These are phyloP conservation scores for Fraxinus paxiana DNA, from an alignment of 305 asterid genomes.

Conservation along the genomic window DNA sequence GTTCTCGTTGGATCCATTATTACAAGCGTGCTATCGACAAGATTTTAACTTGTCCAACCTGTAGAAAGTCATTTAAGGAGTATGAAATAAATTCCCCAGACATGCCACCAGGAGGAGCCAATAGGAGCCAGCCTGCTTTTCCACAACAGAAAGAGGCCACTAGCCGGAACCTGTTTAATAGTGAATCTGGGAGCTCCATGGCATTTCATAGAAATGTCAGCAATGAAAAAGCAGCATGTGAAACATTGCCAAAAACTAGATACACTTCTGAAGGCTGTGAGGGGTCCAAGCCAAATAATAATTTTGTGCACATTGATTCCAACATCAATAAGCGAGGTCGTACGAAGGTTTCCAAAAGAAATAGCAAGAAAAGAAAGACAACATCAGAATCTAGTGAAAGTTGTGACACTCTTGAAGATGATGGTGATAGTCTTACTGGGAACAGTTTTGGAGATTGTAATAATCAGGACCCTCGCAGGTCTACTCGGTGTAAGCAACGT, in stretches of 20 bases:
- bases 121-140: conserved; percentile 18
- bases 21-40: conserved; percentile 25
- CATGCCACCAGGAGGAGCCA: conserved; percentile 3
- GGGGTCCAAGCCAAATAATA: conserved; percentile 14
- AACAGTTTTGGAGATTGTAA: background rate
- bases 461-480: conserved; percentile 6
- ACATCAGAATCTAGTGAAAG: conserved; percentile 28
- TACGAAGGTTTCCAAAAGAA: background rate
- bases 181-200: background rate
- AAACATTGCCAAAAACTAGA: background rate
- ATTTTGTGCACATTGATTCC: background rate
- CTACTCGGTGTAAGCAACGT: background rate
- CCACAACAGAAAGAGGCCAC: conserved; percentile 18
- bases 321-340: conserved; percentile 11
- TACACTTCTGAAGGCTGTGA: background rate
- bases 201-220: background rate
- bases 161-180: conserved; percentile 11
- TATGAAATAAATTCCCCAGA: conserved; percentile 27
- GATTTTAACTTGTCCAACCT: conserved; percentile 29
- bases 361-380: conserved; percentile 21
- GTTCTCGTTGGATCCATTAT: background rate
- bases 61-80: conserved; percentile 26
- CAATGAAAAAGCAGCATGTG: background rate
- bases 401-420: conserved; percentile 17
- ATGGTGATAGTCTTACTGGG: background rate